phyloP scores from a whole-genome alignment of 1,284 basidiomycete species.

The Phellopilus nigrolimitatus region DNA sequence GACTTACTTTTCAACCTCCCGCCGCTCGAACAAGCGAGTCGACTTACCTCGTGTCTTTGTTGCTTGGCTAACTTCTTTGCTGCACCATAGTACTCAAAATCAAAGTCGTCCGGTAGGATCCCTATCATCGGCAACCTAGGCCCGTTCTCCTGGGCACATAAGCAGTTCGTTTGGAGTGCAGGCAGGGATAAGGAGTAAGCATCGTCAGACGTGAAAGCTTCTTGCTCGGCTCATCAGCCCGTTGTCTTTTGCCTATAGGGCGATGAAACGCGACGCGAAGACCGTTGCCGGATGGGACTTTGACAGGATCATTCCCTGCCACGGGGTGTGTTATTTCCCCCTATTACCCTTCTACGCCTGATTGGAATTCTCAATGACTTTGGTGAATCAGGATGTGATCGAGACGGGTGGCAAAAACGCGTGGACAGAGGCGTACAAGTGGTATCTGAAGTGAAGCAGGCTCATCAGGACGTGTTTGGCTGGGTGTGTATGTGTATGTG shows the following conservation, averaged over 20 bases:
- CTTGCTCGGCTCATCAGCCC: neutral
- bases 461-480: too few species aligned
- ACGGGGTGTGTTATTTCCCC: slow-evolving; percentile 56
- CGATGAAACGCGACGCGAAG: slow-evolving; percentile 67
- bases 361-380: neutral
- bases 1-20: slow-evolving; percentile 92
- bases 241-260: slow-evolving; percentile 36
- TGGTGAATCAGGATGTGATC: slow-evolving; percentile 36
- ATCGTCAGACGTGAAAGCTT: neutral
- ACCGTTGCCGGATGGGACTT: slow-evolving; percentile 83
- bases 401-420: slow-evolving; percentile 68
- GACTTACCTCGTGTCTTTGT: neutral
- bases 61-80: slow-evolving; percentile 18
- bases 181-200: slow-evolving; percentile 61
- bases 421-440: slow-evolving; percentile 49
- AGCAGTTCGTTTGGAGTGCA: slow-evolving; percentile 45
- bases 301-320: slow-evolving; percentile 87
- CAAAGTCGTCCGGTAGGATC: slow-evolving; percentile 42
- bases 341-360: neutral
- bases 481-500: too few species aligned
- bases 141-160: slow-evolving; percentile 58
- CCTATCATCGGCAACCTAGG: slow-evolving; percentile 47
- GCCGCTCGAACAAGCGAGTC: slow-evolving; percentile 73
- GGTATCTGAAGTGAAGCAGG: slow-evolving; percentile 18
- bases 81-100: slow-evolving; percentile 43